Conservation (phyloP, 2,329 filamentous ascomycete genomes). For the Dactylonectria macrodidyma region DNA sequence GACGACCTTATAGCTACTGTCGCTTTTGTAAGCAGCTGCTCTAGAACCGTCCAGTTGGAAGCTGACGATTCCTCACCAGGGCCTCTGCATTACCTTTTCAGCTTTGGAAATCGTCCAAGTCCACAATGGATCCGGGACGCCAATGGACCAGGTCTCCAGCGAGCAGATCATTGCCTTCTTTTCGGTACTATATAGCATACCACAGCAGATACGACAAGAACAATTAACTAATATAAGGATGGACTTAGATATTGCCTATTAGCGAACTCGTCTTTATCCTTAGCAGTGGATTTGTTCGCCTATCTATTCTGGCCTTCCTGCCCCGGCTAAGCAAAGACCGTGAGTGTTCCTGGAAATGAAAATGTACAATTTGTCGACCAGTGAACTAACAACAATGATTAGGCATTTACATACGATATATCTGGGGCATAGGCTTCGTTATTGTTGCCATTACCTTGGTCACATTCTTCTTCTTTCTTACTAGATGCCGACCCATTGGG, state of each 20-base stretch:
- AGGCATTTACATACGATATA: constrained; percentile 36
- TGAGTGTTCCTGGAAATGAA: constrained; percentile 19
- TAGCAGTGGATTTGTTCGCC: constrained; percentile 37
- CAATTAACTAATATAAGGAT: too few species aligned
- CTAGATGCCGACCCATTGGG: constrained; percentile 40
- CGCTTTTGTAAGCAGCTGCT: neutral
- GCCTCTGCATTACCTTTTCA: too few species aligned
- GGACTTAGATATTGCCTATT: constrained; percentile 31
- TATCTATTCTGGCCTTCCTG: constrained; percentile 30
- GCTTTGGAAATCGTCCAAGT: too few species aligned
- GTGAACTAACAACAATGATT: neutral
- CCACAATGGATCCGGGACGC: too few species aligned
- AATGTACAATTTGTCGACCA: neutral
- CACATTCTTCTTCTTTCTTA: constrained; percentile 39
- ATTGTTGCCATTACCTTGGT: constrained; percentile 28
- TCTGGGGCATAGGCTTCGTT: constrained; percentile 31
- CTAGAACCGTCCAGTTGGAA: too few species aligned
- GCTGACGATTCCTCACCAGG: too few species aligned
- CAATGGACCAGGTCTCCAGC: too few species aligned
- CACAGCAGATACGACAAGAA: too few species aligned
- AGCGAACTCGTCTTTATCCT: constrained; percentile 38
- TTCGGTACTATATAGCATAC: too few species aligned
- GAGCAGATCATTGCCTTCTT: too few species aligned
- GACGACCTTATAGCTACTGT: constrained; percentile 5
- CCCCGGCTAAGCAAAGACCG: constrained; percentile 33